A percentile compares a stretch with the other conserved stretches of the same genome.
phyloP scores from a whole-genome alignment of 495 filamentous ascomycete genomes.

The Daldinia vernicosa region DNA sequence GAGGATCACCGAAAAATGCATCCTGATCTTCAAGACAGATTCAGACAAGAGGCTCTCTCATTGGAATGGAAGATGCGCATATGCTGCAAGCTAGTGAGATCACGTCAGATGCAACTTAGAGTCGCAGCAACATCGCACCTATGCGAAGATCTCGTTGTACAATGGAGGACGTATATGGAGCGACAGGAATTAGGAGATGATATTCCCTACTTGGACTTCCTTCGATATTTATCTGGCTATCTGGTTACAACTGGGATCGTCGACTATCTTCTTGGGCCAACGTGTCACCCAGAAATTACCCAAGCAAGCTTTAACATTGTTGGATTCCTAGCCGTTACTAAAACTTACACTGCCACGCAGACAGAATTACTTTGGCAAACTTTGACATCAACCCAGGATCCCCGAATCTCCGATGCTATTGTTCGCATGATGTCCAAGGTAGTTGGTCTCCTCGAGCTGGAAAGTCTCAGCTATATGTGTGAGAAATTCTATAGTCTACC shows the following conservation, averaged over 20 bases:
- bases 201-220: slow-evolving; percentile 52
- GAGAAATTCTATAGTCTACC: slow-evolving; percentile 76
- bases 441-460: slow-evolving; percentile 64
- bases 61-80: slow-evolving; percentile 75
- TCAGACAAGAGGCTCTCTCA: slow-evolving; percentile 58
- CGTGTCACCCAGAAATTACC: slow-evolving; percentile 92
- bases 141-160: slow-evolving; percentile 72
- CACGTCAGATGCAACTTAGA: slow-evolving; percentile 88
- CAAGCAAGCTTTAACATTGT: slow-evolving; percentile 82
- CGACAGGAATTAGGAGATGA: slow-evolving; percentile 54
- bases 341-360: slow-evolving; percentile 73
- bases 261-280: slow-evolving; percentile 87
- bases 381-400: slow-evolving; percentile 82
- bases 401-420: slow-evolving; percentile 81
- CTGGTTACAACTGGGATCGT: slow-evolving; percentile 72
- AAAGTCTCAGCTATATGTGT: slow-evolving; percentile 73
- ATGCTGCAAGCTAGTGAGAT: slow-evolving; percentile 75
- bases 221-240: slow-evolving; percentile 72
- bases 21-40: slow-evolving; percentile 42
- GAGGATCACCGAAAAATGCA: slow-evolving; percentile 44
- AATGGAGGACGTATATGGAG: slow-evolving; percentile 63
- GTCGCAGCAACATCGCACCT: slow-evolving; percentile 76
- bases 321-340: slow-evolving; percentile 85
- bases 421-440: slow-evolving; percentile 77
- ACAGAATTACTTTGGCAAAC: slow-evolving; percentile 88